These are phyloP conservation scores for Lachnellula arida DNA, from an alignment of 2,329 filamentous ascomycete species.

Conservation along the genomic window DNA sequence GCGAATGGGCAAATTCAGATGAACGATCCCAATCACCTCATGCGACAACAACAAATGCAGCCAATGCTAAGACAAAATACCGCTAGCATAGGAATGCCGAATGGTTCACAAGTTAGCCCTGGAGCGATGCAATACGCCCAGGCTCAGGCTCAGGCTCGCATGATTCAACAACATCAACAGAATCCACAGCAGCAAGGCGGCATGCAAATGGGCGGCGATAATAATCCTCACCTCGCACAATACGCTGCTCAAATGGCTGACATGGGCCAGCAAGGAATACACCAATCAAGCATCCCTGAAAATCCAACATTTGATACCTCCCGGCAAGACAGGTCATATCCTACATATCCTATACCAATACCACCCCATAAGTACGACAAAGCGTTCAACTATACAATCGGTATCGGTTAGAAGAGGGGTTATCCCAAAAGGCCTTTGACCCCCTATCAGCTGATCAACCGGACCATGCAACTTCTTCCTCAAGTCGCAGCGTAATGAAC, in stretches of 20 bases:
- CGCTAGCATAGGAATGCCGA: constrained; percentile 34
- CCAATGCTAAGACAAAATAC: constrained; percentile 10
- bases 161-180: constrained; percentile 27
- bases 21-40: constrained; percentile 30
- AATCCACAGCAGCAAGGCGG: constrained; percentile 19
- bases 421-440: too few relatives aligned
- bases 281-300: constrained; percentile 15
- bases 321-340: too few relatives aligned
- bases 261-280: constrained; percentile 19
- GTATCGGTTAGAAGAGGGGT: too few relatives aligned
- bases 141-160: not conserved
- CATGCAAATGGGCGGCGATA: constrained; percentile 10
- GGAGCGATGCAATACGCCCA: constrained; percentile 1
- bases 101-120: constrained; percentile 32
- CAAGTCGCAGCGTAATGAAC: too few relatives aligned
- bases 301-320: too few relatives aligned
- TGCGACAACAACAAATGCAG: constrained; percentile 27
- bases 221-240: constrained; percentile 14
- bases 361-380: too few relatives aligned
- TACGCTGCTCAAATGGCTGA: constrained; percentile 22
- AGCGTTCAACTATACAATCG: too few relatives aligned
- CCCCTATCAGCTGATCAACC: too few relatives aligned
- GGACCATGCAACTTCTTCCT: too few relatives aligned
- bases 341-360: too few relatives aligned
- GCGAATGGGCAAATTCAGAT: constrained; percentile 34